Evolutionary conservation across 1,284 basidiomycete species (phyloP).

Genomic region (Abortiporus biennis): DNA sequence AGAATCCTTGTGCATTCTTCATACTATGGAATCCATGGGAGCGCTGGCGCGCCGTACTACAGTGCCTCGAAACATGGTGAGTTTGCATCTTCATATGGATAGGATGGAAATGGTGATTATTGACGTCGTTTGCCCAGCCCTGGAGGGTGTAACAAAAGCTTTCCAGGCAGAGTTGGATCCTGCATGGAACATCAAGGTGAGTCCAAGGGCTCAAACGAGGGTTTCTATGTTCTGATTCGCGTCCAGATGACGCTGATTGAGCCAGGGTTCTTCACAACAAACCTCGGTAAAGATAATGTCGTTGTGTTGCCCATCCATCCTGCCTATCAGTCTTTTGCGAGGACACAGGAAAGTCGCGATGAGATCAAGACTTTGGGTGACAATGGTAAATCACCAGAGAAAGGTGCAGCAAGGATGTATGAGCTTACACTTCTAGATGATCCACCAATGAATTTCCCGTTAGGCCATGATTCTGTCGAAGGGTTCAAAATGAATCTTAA

Average conservation of each 20-base stretch:
- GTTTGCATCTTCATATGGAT: not conserved
- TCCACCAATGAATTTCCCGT: slow-evolving; percentile 10
- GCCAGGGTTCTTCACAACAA: slow-evolving; percentile 8
- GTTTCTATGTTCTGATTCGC: not conserved
- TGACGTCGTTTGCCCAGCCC: no score
- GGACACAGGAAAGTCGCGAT: not conserved
- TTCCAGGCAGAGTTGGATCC: not conserved
- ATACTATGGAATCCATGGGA: slow-evolving; percentile 17
- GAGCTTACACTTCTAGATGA: slow-evolving; percentile 2
- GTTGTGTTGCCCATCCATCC: slow-evolving; percentile 1
- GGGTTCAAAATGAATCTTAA: not conserved
- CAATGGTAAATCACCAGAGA: slow-evolving; percentile 2
- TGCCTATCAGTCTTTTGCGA: slow-evolving; percentile 2
- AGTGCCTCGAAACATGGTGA: slow-evolving; percentile 23
- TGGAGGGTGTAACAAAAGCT: not conserved
- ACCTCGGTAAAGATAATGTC: not conserved
- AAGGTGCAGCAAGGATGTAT: slow-evolving; percentile 6
- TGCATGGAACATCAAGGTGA: slow-evolving; percentile 6
- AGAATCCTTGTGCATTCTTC: slow-evolving; percentile 27
- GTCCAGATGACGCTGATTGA: slow-evolving; percentile 9
- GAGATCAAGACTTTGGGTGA: not conserved
- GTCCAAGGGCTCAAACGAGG: not conserved
- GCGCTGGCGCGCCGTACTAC: slow-evolving; percentile 24
- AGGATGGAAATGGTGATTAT: not conserved
- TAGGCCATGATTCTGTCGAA: slow-evolving; percentile 8